Conservation (phyloP, 306 rosid species). For the Aeschynomene evenia region DNA sequence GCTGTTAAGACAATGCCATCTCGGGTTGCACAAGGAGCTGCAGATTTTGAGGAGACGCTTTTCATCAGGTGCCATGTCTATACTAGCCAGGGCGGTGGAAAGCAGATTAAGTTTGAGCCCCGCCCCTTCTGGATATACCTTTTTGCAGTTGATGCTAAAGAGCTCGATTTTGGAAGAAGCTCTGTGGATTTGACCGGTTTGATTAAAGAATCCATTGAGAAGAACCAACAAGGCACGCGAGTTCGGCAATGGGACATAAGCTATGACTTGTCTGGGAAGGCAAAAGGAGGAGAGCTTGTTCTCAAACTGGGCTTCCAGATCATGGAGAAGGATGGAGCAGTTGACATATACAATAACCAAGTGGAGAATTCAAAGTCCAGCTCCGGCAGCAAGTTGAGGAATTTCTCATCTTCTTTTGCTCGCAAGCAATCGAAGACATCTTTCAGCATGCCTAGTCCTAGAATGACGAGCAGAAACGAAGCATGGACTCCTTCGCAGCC, state of each 20-base stretch:
- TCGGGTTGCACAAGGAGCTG: constrained; percentile 83
- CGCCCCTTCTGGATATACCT: constrained; percentile 77
- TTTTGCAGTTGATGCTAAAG: constrained; percentile 83
- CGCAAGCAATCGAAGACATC: constrained; percentile 86
- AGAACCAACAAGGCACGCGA: constrained; percentile 58
- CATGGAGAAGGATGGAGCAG: constrained; percentile 92
- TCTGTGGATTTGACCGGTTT: constrained; percentile 69
- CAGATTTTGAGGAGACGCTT: constrained; percentile 95
- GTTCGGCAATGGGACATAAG: constrained; percentile 83
- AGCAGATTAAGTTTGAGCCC: constrained; percentile 70
- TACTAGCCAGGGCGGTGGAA: constrained; percentile 42
- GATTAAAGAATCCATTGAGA: constrained; percentile 73
- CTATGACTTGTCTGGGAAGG: constrained; percentile 77
- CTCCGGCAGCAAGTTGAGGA: constrained; percentile 40
- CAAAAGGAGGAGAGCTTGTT: constrained; percentile 84
- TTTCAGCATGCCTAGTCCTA: constrained; percentile 91
- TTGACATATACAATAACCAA: constrained; percentile 67
- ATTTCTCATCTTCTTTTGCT: constrained; percentile 48
- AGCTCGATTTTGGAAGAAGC: constrained; percentile 81
- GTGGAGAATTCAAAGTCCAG: constrained; percentile 45
- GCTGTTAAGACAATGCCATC: constrained; percentile 96
- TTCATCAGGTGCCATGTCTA: constrained; percentile 81
- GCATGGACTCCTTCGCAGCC: constrained; percentile 69
- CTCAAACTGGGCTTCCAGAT: constrained; percentile 90
- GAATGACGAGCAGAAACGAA: constrained; percentile 55